phyloP scores from a whole-genome alignment of 495 filamentous ascomycete species.

The Margaritispora aquatica region DNA sequence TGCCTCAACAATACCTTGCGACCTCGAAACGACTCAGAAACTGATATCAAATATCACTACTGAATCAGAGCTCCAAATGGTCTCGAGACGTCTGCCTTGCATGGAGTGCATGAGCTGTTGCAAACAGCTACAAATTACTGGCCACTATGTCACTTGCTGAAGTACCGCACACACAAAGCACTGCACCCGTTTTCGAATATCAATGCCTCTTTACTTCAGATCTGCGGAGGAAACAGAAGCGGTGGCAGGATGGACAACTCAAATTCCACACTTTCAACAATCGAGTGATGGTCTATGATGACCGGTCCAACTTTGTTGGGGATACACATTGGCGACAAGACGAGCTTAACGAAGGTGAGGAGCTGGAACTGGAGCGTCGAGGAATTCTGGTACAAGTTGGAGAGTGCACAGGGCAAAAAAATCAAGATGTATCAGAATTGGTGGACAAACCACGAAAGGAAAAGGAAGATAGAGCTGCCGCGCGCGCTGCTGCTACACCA shows the following conservation, averaged over 20 bases:
- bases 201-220: slow-evolving; percentile 83
- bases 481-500: slow-evolving; percentile 15
- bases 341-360: slow-evolving; percentile 66
- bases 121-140: not conserved
- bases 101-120: not conserved
- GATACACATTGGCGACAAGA: slow-evolving; percentile 75
- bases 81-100: too few species aligned
- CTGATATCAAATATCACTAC: too few species aligned
- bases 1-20: too few species aligned
- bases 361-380: slow-evolving; percentile 71
- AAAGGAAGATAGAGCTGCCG: slow-evolving; percentile 36
- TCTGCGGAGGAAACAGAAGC: slow-evolving; percentile 76
- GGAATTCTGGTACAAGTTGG: slow-evolving; percentile 70
- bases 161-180: slow-evolving; percentile 44
- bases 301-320: slow-evolving; percentile 69
- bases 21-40: too few species aligned
- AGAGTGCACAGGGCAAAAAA: slow-evolving; percentile 60
- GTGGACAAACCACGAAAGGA: slow-evolving; percentile 58
- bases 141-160: slow-evolving; percentile 3
- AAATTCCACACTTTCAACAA: slow-evolving; percentile 89
- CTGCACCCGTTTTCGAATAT: slow-evolving; percentile 72
- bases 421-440: slow-evolving; percentile 71
- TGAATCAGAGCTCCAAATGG: not conserved
- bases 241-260: slow-evolving; percentile 88
- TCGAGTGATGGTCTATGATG: slow-evolving; percentile 86